Percentiles rank a stretch among this genome's conserved stretches.
phyloP scores from a whole-genome alignment of 192 early-diverging fungal species.

The Backusella psychrophila region DNA sequence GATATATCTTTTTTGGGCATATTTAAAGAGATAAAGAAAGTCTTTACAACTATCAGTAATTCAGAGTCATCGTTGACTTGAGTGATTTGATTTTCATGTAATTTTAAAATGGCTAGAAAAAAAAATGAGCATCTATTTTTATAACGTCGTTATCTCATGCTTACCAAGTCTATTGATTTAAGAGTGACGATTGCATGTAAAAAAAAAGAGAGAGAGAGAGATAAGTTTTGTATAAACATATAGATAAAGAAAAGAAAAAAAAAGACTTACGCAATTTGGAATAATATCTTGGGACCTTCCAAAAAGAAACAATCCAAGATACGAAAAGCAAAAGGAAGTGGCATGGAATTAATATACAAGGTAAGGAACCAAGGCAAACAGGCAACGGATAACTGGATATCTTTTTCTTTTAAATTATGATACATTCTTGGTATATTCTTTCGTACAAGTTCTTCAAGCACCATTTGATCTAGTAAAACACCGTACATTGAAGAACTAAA shows the following conservation, averaged over 20 bases:
- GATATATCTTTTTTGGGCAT: conserved; percentile 41
- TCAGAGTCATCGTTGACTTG: conserved; percentile 67
- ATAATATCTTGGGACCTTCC: conserved; percentile 93
- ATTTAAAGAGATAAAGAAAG: conserved; percentile 81
- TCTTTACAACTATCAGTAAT: conserved; percentile 80
- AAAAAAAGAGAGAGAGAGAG: not conserved
- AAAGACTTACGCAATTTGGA: conserved; percentile 76
- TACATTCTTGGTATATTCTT: conserved; percentile 89
- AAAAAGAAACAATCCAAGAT: conserved; percentile 97
- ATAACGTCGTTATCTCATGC: not conserved
- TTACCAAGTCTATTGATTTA: conserved; percentile 3
- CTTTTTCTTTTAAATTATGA: conserved; percentile 78
- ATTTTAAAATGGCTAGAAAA: conserved; percentile 81
- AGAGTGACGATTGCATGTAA: not conserved
- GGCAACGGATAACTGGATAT: conserved; percentile 95
- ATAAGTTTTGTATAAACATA: not conserved
- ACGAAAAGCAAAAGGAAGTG: conserved; percentile 82
- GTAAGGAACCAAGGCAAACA: conserved; percentile 98
- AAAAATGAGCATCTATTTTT: not conserved
- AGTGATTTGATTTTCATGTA: conserved; percentile 76
- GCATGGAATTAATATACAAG: conserved; percentile 95
- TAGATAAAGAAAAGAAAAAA: not conserved
- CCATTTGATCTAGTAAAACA: conserved; percentile 91
- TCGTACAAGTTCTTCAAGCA: conserved; percentile 86
- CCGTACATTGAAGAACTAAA: conserved; percentile 93